These are phyloP conservation scores for Spergularia marina DNA, from an alignment of 148 eudicot genomes.

Conservation along the genomic window DNA sequence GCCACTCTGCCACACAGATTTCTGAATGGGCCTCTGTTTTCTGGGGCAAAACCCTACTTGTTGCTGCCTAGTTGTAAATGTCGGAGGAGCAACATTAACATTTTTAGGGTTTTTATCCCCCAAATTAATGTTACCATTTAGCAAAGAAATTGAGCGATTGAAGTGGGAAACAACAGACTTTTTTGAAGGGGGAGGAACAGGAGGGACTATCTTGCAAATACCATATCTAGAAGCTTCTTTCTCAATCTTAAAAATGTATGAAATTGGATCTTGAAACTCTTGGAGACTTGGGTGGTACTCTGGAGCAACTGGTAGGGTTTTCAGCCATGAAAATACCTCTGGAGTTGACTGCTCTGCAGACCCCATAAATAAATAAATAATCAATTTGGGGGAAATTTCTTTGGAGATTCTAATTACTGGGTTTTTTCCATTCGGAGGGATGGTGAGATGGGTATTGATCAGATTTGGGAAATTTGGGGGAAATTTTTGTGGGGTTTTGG, in stretches of 20 bases:
- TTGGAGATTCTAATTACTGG: slow-evolving; percentile 2
- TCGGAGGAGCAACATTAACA: slow-evolving; percentile 29
- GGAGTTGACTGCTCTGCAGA: slow-evolving; percentile 37
- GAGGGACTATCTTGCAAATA: slow-evolving; percentile 93
- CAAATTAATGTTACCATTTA: neutral
- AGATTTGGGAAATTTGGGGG: slow-evolving; percentile 29
- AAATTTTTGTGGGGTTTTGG: neutral
- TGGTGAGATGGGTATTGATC: slow-evolving; percentile 23
- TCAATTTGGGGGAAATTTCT: neutral
- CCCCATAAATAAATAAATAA: too few species aligned
- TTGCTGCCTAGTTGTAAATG: slow-evolving; percentile 82
- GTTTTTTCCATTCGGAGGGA: slow-evolving; percentile 15
- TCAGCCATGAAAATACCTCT: slow-evolving; percentile 83
- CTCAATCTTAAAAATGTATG: slow-evolving; percentile 90
- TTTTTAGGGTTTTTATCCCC: slow-evolving; percentile 37
- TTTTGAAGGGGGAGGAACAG: slow-evolving; percentile 51
- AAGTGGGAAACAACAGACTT: slow-evolving; percentile 55
- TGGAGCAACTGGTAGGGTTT: slow-evolving; percentile 89
- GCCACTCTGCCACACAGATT: slow-evolving; percentile 96
- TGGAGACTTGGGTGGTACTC: slow-evolving; percentile 84
- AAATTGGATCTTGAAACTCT: slow-evolving; percentile 94
- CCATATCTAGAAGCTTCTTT: slow-evolving; percentile 81
- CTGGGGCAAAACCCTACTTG: slow-evolving; percentile 94
- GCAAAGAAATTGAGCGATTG: slow-evolving; percentile 46
- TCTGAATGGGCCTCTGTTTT: slow-evolving; percentile 80